These are phyloP conservation scores for Trichophyton rubrum DNA, from an alignment of 2,329 filamentous ascomycete genomes.

Conservation along the genomic window DNA sequence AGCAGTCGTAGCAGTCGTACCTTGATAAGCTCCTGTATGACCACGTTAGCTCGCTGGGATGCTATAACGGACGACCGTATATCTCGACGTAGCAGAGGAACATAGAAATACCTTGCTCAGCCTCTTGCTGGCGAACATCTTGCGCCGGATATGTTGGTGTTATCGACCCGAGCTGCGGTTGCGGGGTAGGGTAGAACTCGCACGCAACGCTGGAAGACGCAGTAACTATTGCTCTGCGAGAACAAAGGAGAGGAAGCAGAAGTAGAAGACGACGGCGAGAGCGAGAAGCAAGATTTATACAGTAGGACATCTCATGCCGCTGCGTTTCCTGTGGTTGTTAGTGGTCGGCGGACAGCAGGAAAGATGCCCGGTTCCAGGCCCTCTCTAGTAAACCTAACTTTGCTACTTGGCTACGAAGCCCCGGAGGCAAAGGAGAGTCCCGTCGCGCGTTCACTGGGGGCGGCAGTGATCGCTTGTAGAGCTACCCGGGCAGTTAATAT, in stretches of 20 bases:
- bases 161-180: neutral
- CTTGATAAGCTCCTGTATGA: constrained; percentile 42
- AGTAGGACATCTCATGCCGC: neutral
- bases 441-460: no score
- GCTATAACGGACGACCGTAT: neutral
- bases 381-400: no score
- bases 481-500: no score
- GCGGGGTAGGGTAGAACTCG: neutral
- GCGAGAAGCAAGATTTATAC: neutral
- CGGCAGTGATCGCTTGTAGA: no score
- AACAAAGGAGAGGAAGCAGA: neutral
- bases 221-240: neutral
- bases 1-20: constrained; percentile 22
- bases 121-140: constrained; percentile 41
- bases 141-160: neutral
- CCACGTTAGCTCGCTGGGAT: constrained; percentile 15
- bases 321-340: neutral
- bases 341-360: neutral
- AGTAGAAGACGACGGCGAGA: neutral
- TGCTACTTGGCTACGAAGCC: no score
- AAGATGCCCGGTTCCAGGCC: neutral
- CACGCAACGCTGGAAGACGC: neutral
- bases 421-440: no score
- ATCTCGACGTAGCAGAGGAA: neutral
- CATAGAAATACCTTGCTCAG: constrained; percentile 31